Base-by-base conservation (phyloP, 1,139 yeast species). In the Taphrina sp. region DNA sequence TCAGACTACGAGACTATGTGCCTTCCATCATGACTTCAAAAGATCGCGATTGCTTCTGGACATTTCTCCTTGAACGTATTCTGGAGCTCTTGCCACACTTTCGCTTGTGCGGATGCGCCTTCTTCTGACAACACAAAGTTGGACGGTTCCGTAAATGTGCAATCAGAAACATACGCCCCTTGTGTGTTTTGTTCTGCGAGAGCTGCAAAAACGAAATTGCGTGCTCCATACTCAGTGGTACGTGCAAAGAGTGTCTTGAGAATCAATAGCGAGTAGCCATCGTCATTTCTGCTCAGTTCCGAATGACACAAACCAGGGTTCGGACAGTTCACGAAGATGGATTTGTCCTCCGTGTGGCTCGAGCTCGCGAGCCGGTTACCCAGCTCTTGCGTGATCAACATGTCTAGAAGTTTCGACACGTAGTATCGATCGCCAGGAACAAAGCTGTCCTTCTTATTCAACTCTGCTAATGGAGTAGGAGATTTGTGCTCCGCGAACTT, bases 301-400 rank as follows among this genome's bases (percentile, higher is more conserved):
- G 52, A 45, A 20, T 37, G 47, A 23, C 52, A 45, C 8, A 45
- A 37, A 17, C 52, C 52, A 2, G 52, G 52, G 29, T 36, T 45
- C 10, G 17, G 49, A 12, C 17, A 16, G 20, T 45, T 37, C 8
- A 45, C n/a, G 26, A 12, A 14, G 22, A 45, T 28, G 12, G 17
- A 12, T 2, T n/a, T 29, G 24, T 26, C 49, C 2, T 26, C 42
- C 12, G 2, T 2, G 2, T 2, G 19, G 19, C 16, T 14, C n/a
- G 43, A 20, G 2, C 26, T 12, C 2, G 10, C 26, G 31, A 45
- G 45, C 8, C 8, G 16, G 2, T 43, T 8, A 16, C 45, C 47
- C 16, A 45, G 8, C n/a, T 36, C n/a, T n/a, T 31, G 52, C 28
- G 23, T 22, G 19, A 39, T 20, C 29, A 45, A 10, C 2, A 45